A percentile compares a stretch with the other conserved stretches of the same genome.
phyloP scores from a whole-genome alignment of 345 rosid species.

The Durio zibethinus region DNA sequence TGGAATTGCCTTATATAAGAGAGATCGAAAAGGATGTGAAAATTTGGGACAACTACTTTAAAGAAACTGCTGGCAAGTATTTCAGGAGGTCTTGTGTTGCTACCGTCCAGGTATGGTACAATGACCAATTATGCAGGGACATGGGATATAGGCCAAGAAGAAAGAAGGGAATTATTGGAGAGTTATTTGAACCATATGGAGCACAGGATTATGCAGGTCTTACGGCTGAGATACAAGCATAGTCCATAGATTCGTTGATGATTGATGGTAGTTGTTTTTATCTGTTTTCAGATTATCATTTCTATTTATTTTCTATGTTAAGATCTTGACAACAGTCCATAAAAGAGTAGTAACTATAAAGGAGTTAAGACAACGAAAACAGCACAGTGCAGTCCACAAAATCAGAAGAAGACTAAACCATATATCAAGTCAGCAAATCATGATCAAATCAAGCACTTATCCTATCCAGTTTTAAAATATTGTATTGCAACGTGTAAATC shows the following conservation, averaged over 20 bases:
- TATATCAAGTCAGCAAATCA: no score
- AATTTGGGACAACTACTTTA: constrained; percentile 29
- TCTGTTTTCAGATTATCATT: no score
- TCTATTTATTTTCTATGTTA: no score
- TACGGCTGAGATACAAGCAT: neutral
- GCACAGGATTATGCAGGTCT: constrained; percentile 31
- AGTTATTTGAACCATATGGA: constrained; percentile 33
- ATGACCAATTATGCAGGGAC: constrained; percentile 41
- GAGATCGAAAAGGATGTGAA: constrained; percentile 27
- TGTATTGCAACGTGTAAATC: no score
- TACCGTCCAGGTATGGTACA: constrained; percentile 26
- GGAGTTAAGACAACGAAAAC: no score
- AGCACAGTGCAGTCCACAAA: no score
- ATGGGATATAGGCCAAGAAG: constrained; percentile 36
- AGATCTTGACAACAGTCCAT: no score
- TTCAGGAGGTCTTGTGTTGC: constrained; percentile 28
- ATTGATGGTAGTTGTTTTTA: no score
- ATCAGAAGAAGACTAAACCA: no score
- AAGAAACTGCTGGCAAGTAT: neutral
- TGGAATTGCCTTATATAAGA: constrained; percentile 20
- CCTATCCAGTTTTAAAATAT: no score
- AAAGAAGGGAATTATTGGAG: constrained; percentile 35
- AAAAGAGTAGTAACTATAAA: no score
- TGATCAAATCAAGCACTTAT: no score
- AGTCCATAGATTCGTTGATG: neutral